phyloP scores from a whole-genome alignment of 1,284 basidiomycete species.

The Ganoderma resinaceum region DNA sequence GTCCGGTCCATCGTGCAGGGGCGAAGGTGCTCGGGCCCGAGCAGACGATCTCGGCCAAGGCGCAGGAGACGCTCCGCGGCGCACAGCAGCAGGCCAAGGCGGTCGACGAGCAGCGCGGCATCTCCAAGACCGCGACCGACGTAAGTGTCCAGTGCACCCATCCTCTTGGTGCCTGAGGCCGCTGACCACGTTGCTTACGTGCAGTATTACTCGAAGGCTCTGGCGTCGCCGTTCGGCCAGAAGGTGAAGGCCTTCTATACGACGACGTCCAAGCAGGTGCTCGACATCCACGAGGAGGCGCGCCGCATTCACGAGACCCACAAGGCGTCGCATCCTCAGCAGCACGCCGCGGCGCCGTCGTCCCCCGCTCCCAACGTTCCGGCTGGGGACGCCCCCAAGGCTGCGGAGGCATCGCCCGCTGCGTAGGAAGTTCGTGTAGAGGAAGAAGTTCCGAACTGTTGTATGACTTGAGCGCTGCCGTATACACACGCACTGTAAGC shows the following conservation, averaged over 20 bases:
- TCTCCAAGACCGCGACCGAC: conserved; percentile 71
- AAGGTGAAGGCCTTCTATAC: conserved; percentile 83
- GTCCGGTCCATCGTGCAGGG: conserved; percentile 19
- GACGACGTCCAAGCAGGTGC: conserved; percentile 78
- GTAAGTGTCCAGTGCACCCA: conserved; percentile 47
- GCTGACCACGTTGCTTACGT: conserved; percentile 2
- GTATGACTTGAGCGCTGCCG: neutral
- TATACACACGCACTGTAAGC: neutral
- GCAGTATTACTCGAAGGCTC: conserved; percentile 83
- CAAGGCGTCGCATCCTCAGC: conserved; percentile 43
- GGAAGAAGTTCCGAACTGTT: neutral
- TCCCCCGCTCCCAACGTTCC: conserved; percentile 31
- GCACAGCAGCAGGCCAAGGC: conserved; percentile 73
- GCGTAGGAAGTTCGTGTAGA: conserved; percentile 17
- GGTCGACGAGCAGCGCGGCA: conserved; percentile 84
- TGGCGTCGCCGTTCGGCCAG: conserved; percentile 80
- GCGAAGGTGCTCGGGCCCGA: conserved; percentile 71
- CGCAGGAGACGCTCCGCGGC: conserved; percentile 66
- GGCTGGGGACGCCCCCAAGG: conserved; percentile 28
- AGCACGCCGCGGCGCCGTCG: conserved; percentile 19
- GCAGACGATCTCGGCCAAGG: conserved; percentile 76
- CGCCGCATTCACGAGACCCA: conserved; percentile 73
- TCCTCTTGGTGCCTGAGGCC: neutral
- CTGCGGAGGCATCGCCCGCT: conserved; percentile 35
- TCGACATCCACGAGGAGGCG: conserved; percentile 90